phyloP scores from a whole-genome alignment of 495 filamentous ascomycete genomes.

The Aspergillus olivimuriae region DNA sequence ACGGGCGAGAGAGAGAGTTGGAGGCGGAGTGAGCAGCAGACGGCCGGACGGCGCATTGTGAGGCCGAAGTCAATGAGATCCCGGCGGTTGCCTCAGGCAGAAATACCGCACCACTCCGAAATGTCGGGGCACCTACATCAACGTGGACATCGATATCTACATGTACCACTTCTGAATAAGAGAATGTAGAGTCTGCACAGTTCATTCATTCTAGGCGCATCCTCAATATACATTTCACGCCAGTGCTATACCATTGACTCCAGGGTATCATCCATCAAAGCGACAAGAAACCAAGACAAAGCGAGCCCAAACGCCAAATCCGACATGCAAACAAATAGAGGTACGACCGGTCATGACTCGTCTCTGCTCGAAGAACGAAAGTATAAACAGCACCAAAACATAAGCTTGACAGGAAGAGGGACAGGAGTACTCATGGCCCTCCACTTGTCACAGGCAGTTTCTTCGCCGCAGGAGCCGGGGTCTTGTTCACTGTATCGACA shows the following conservation, averaged over 20 bases:
- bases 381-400: background rate
- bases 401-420: background rate
- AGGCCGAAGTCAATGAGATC: too few relatives aligned
- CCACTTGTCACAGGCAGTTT: slow-evolving; percentile 19
- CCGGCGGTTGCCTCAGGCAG: too few relatives aligned
- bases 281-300: background rate
- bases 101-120: too few relatives aligned
- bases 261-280: background rate
- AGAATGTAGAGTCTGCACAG: too few relatives aligned
- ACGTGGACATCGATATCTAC: too few relatives aligned
- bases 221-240: background rate
- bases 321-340: too few relatives aligned
- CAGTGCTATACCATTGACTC: background rate
- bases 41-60: background rate
- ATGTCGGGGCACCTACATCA: too few relatives aligned
- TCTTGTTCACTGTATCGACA: slow-evolving; percentile 17
- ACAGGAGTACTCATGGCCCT: slow-evolving; percentile 5
- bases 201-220: too few relatives aligned
- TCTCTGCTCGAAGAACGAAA: background rate
- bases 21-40: background rate
- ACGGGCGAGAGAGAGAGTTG: background rate
- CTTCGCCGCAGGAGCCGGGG: slow-evolving; percentile 18
- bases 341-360: background rate
- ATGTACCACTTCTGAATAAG: too few relatives aligned
- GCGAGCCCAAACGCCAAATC: too few relatives aligned